A percentile compares a stretch with the other conserved stretches of the same genome.
These are phyloP conservation scores for Gigaspora rosea DNA, from an alignment of 192 early-diverging fungal species.

Conservation along the genomic window DNA sequence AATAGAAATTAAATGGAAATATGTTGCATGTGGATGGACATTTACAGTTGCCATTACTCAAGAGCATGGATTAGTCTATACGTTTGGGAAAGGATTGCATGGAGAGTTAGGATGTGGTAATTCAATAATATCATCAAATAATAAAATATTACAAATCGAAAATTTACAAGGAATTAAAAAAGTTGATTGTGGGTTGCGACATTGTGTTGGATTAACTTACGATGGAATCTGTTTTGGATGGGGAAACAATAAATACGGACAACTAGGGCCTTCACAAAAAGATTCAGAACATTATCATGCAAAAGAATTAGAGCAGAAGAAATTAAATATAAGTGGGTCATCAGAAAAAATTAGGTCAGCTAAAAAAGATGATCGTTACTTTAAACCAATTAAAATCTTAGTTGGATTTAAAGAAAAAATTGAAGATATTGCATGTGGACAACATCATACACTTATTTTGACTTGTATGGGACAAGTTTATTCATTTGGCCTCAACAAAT, in stretches of 20 bases:
- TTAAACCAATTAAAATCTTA: conserved; percentile 37
- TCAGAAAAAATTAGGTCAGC: conserved; percentile 32
- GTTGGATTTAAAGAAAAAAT: conserved; percentile 35
- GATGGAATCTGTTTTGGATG: conserved; percentile 48
- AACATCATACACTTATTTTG: conserved; percentile 59
- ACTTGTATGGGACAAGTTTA: conserved; percentile 49
- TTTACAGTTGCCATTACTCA: conserved; percentile 51
- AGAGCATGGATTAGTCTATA: conserved; percentile 47
- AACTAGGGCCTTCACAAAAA: conserved; percentile 45
- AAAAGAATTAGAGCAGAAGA: background rate
- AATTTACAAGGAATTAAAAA: conserved; percentile 38
- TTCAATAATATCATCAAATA: conserved; percentile 33
- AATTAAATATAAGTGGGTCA: background rate
- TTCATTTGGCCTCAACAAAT: conserved; percentile 64
- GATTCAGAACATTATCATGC: background rate
- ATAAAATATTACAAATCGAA: conserved; percentile 22
- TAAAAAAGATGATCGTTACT: conserved; percentile 33
- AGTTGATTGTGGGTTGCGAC: conserved; percentile 67
- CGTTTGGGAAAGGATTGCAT: conserved; percentile 55
- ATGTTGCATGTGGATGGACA: conserved; percentile 68
- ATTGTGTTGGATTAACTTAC: conserved; percentile 55
- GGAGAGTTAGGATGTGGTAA: conserved; percentile 55
- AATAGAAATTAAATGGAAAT: background rate
- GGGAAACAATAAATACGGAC: conserved; percentile 62
- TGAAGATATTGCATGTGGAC: conserved; percentile 62